Evolutionary conservation across 1,139 yeast genomes (phyloP).

Genomic region (Candida sp.): DNA sequence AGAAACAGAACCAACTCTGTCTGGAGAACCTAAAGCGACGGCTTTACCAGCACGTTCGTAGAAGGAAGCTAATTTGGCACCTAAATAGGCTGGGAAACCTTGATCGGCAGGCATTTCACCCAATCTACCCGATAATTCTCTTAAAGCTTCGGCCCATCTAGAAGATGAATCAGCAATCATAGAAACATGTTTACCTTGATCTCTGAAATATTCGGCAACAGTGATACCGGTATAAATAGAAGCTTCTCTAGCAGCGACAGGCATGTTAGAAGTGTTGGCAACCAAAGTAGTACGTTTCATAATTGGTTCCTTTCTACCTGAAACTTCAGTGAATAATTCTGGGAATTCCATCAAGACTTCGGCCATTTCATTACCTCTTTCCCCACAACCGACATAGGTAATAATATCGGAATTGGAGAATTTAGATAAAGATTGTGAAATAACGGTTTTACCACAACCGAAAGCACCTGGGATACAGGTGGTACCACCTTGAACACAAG

Average conservation of each 20-base stretch:
- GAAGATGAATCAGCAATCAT: constrained; percentile 99
- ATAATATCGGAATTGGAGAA: constrained; percentile 96
- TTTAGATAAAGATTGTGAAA: constrained; percentile 95
- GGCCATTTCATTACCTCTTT: constrained; percentile 98
- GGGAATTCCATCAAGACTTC: constrained; percentile 99
- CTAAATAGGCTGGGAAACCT: constrained; percentile 99
- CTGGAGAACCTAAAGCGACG: constrained; percentile 92
- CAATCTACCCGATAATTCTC: constrained; percentile 99
- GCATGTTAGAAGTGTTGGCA: constrained; percentile 99
- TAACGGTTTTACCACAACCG: constrained; percentile 99
- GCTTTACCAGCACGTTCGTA: constrained; percentile 99
- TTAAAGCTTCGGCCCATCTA: constrained; percentile 99
- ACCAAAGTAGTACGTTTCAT: constrained; percentile 99
- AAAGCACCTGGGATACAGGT: constrained; percentile 99
- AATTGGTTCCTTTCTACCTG: constrained; percentile 95
- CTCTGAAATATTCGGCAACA: constrained; percentile 98
- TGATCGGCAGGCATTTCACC: constrained; percentile 99
- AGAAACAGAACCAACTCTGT: constrained; percentile 94
- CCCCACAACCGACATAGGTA: constrained; percentile 94
- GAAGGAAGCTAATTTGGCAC: constrained; percentile 98
- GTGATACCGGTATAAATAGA: constrained; percentile 99
- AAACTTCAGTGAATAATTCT: constrained; percentile 84
- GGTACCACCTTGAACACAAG: constrained; percentile 99
- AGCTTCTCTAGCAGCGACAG: constrained; percentile 99
- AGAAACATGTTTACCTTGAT: constrained; percentile 97